Conservation (phyloP, 805 yeast species). For the Blastobotrys mokoenaii region DNA sequence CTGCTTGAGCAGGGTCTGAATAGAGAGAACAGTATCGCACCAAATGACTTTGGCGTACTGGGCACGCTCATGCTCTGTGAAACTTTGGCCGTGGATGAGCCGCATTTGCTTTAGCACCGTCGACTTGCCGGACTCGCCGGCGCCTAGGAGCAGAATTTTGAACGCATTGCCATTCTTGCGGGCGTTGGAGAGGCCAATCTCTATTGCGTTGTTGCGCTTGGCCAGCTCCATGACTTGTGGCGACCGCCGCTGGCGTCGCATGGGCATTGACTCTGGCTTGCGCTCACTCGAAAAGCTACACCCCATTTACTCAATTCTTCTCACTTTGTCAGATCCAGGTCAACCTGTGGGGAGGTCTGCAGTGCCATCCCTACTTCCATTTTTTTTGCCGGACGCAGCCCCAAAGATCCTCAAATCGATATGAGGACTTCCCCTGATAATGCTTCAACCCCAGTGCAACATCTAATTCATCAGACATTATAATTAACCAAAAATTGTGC, state of each 20-base stretch:
- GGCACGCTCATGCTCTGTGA: conserved; percentile 64
- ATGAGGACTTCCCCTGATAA: too few species aligned
- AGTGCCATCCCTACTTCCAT: too few species aligned
- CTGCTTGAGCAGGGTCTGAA: conserved; percentile 70
- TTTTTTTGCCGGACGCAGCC: too few species aligned
- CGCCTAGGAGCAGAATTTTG: conserved; percentile 69
- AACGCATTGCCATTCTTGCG: conserved; percentile 19
- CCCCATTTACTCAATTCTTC: conserved; percentile 16
- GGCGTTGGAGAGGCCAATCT: neutral
- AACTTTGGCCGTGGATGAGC: conserved; percentile 78
- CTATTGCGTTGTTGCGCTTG: neutral
- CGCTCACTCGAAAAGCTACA: conserved; percentile 5
- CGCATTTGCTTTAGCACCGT: conserved; percentile 87
- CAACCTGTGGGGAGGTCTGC: too few species aligned
- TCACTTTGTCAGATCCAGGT: too few species aligned
- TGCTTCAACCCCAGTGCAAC: too few species aligned
- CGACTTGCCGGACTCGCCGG: conserved; percentile 93
- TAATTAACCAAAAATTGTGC: too few species aligned
- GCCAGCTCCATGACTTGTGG: too few species aligned
- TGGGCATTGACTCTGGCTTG: neutral
- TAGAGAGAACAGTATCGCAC: conserved; percentile 82
- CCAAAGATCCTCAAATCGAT: too few species aligned
- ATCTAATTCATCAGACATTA: too few species aligned
- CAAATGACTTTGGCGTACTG: conserved; percentile 85
- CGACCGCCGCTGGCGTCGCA: neutral